Percentiles rank a stretch among this genome's conserved stretches.
phyloP scores from a whole-genome alignment of 257 asterid genomes.

The Rhazya stricta region DNA sequence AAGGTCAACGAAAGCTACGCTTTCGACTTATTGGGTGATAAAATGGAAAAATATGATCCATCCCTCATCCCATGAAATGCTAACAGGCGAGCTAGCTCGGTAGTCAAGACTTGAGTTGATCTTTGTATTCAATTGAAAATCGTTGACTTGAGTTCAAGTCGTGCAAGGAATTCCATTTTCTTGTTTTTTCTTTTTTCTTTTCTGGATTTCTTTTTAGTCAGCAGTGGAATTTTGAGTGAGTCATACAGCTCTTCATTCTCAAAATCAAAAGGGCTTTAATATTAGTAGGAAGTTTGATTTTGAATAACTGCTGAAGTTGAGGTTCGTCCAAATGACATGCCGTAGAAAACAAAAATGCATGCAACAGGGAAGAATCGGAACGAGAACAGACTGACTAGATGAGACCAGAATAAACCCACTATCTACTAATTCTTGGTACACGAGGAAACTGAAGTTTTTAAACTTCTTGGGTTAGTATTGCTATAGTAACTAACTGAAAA shows the following conservation, averaged over 20 bases:
- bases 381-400: not conserved
- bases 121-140: not conserved
- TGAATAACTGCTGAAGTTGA: not conserved
- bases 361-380: not conserved
- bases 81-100: not conserved
- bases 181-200: not conserved
- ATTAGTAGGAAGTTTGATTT: not conserved
- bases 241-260: not conserved
- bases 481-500: not conserved
- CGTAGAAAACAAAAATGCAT: not conserved
- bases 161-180: constrained; percentile 13
- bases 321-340: not conserved
- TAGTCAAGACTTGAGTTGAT: not conserved
- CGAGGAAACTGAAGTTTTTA: not conserved
- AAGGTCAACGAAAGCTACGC: constrained; percentile 23
- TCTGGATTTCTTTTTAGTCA: not conserved
- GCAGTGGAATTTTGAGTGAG: not conserved
- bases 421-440: not conserved
- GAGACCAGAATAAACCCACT: not conserved
- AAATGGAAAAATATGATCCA: not conserved
- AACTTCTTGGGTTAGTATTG: not conserved
- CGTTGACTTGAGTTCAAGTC: constrained; percentile 15
- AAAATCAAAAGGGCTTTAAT: not conserved
- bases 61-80: not conserved
- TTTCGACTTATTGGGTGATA: not conserved